Evolutionary conservation across 1,284 basidiomycete genomes (phyloP).

Genomic region (Moniliophthora roreri): DNA sequence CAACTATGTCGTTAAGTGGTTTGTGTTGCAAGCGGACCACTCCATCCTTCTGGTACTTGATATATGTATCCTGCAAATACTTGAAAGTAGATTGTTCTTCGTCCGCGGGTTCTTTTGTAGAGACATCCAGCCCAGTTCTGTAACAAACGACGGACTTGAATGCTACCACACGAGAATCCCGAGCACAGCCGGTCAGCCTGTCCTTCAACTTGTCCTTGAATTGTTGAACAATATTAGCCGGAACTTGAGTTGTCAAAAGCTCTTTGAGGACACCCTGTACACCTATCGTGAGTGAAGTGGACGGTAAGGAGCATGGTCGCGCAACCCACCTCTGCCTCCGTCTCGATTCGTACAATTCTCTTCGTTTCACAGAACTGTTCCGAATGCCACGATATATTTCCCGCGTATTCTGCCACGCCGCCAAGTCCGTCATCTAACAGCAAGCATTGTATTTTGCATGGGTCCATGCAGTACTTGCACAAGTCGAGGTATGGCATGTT

Average conservation of each 20-base stretch:
- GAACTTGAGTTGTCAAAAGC: conserved; percentile 14
- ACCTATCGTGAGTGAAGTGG: conserved; percentile 25
- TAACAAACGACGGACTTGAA: conserved; percentile 80
- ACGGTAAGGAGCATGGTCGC: conserved; percentile 3
- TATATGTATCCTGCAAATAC: conserved; percentile 29
- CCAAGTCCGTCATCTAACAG: conserved; percentile 72
- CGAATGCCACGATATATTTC: conserved; percentile 55
- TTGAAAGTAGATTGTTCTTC: conserved; percentile 22
- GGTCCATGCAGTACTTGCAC: conserved; percentile 52
- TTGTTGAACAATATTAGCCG: conserved; percentile 16
- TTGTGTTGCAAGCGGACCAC: conserved; percentile 60
- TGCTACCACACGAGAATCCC: conserved; percentile 52
- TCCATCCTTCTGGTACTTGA: conserved; percentile 28
- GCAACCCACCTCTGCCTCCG: conserved; percentile 57
- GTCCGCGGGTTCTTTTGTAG: conserved; percentile 19
- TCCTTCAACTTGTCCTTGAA: conserved; percentile 31
- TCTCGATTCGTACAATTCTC: conserved; percentile 67
- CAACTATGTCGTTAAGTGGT: conserved; percentile 63
- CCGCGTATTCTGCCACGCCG: conserved; percentile 43
- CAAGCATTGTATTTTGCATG: conserved; percentile 59
- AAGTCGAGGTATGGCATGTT: conserved; percentile 51
- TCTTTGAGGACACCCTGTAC: conserved; percentile 29
- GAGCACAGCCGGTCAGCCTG: conserved; percentile 34
- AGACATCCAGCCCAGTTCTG: conserved; percentile 65
- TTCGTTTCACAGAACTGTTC: conserved; percentile 40